Evolutionary conservation across 805 yeast species (phyloP).

Genomic region (Ascoidea asiatica): DNA sequence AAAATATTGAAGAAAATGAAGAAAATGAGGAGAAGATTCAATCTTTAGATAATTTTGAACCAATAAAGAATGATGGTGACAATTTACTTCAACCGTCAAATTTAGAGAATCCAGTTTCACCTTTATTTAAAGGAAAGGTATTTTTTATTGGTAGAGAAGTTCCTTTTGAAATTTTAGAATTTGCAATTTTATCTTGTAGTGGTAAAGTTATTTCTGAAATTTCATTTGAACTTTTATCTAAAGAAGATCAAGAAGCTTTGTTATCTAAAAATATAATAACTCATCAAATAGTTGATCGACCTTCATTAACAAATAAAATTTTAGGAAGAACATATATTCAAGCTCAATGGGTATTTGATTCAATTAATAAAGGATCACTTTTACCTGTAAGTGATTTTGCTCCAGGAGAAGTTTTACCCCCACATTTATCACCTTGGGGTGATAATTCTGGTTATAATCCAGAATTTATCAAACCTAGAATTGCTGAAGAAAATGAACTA

Average conservation of each 20-base stretch:
- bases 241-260: slow-evolving; percentile 34
- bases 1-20: slow-evolving; percentile 22
- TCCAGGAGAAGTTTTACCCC: slow-evolving; percentile 92
- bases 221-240: slow-evolving; percentile 27
- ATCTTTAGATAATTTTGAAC: slow-evolving; percentile 61
- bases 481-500: slow-evolving; percentile 31
- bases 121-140: slow-evolving; percentile 58
- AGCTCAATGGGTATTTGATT: slow-evolving; percentile 97
- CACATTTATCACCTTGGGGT: slow-evolving; percentile 98
- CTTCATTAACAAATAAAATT: slow-evolving; percentile 59
- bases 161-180: slow-evolving; percentile 81
- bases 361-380: slow-evolving; percentile 63
- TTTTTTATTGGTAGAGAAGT: slow-evolving; percentile 94
- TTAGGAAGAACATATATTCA: slow-evolving; percentile 90
- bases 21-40: slow-evolving; percentile 19
- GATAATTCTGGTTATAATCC: slow-evolving; percentile 89
- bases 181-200: slow-evolving; percentile 74
- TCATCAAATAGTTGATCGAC: slow-evolving; percentile 92
- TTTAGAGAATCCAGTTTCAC: slow-evolving; percentile 43
- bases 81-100: slow-evolving; percentile 57
- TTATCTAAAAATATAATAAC: slow-evolving; percentile 38
- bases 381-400: slow-evolving; percentile 72
- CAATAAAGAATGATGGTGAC: slow-evolving; percentile 51
- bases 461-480: slow-evolving; percentile 35
- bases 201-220: slow-evolving; percentile 80